phyloP scores from a whole-genome alignment of 805 yeast species.

The Millerozyma miso region DNA sequence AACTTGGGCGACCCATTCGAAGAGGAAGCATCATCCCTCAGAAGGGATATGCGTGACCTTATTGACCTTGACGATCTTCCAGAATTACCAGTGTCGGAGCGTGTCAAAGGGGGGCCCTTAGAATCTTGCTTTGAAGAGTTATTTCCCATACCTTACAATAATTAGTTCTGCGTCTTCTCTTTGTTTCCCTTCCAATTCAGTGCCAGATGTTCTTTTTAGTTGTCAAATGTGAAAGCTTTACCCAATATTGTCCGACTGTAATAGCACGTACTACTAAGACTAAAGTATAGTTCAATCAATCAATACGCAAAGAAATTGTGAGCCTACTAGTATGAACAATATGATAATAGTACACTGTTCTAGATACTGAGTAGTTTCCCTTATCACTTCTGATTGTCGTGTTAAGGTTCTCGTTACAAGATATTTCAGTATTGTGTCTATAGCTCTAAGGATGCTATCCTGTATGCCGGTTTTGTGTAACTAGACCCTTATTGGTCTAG shows the following conservation, averaged over 20 bases:
- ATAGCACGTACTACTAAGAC: too few relatives aligned
- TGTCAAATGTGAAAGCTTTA: not conserved
- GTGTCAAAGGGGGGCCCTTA: slow-evolving; percentile 42
- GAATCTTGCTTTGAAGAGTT: slow-evolving; percentile 39
- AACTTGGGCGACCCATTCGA: slow-evolving; percentile 12
- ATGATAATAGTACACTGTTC: too few relatives aligned
- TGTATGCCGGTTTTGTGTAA: not conserved
- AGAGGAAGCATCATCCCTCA: slow-evolving; percentile 21
- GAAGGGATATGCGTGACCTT: slow-evolving; percentile 32
- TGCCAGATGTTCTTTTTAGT: too few relatives aligned
- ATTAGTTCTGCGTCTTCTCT: too few relatives aligned
- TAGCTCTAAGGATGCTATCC: not conserved
- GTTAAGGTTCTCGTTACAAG: not conserved
- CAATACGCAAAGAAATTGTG: not conserved
- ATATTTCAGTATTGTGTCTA: not conserved
- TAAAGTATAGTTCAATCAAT: not conserved
- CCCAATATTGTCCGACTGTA: not conserved
- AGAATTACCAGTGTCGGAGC: slow-evolving; percentile 53
- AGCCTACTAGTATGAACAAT: too few relatives aligned
- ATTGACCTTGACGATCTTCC: slow-evolving; percentile 45
- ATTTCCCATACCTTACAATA: slow-evolving; percentile 47
- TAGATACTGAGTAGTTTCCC: not conserved
- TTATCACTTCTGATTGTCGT: not conserved
- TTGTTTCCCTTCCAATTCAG: too few relatives aligned
- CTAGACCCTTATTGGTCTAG: not conserved